phyloP scores from a whole-genome alignment of 495 filamentous ascomycete species.

The Mytilinidion resinicola region DNA sequence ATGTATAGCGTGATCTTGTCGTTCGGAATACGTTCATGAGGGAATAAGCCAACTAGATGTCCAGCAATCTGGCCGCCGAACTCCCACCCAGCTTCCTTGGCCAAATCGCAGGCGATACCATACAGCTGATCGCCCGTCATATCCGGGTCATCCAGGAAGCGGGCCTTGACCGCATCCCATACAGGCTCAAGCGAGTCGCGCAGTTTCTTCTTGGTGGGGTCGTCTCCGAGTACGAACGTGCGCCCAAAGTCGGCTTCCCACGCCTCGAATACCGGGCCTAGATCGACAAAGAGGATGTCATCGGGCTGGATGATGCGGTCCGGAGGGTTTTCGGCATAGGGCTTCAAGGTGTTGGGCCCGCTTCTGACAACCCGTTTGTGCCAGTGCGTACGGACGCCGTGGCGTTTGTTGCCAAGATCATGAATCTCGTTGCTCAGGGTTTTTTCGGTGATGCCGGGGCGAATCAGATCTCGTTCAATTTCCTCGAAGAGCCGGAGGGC shows the following conservation, averaged over 20 bases:
- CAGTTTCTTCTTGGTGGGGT: conserved; percentile 40
- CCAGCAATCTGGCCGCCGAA: conserved; percentile 43
- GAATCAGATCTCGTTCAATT: too few relatives aligned
- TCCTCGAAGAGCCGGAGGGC: too few relatives aligned
- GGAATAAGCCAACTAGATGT: conserved; percentile 31
- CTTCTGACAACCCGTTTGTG: conserved; percentile 48
- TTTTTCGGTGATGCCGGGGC: too few relatives aligned
- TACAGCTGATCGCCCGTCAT: too few relatives aligned
- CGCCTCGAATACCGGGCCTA: conserved; percentile 47
- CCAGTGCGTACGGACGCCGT: conserved; percentile 45
- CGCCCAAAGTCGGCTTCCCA: conserved; percentile 50
- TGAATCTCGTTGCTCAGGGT: too few relatives aligned
- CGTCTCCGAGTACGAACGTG: conserved; percentile 44
- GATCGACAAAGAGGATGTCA: conserved; percentile 46
- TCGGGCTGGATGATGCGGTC: conserved; percentile 44
- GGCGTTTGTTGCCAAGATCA: conserved; percentile 37
- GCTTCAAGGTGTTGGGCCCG: conserved; percentile 44
- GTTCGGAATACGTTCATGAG: conserved; percentile 46
- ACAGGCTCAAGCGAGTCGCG: conserved; percentile 42
- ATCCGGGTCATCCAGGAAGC: background rate
- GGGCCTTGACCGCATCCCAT: conserved; percentile 39
- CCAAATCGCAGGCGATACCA: too few relatives aligned
- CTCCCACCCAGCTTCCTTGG: conserved; percentile 33
- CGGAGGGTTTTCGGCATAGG: conserved; percentile 44
- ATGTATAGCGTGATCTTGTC: conserved; percentile 30